Evolutionary conservation across 2,329 filamentous ascomycete species (phyloP).

Genomic region (Beauveria pseudobassiana): DNA sequence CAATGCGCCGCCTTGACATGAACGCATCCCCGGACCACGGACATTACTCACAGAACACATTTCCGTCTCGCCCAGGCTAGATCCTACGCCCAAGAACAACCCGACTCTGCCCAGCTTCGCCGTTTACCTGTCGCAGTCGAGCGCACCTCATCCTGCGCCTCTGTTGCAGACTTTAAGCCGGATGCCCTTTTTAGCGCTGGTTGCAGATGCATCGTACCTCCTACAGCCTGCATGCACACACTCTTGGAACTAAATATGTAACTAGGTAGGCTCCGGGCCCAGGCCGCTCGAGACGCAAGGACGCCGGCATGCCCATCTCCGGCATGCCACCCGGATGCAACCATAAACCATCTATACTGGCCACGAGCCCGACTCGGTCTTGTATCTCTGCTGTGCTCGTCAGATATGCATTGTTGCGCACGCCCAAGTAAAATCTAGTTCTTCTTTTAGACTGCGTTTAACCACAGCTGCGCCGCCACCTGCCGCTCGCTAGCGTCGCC

Average conservation of each 20-base stretch:
- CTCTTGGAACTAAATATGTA: not conserved
- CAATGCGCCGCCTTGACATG: too few relatives aligned
- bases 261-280: not conserved
- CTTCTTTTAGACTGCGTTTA: not conserved
- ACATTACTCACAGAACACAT: too few relatives aligned
- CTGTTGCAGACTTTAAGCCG: not conserved
- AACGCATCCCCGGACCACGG: too few relatives aligned
- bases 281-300: slow-evolving; percentile 4
- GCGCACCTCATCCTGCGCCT: not conserved
- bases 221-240: not conserved
- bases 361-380: not conserved
- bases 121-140: not conserved
- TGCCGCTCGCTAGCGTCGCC: not conserved
- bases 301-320: not conserved
- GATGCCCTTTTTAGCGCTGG: not conserved
- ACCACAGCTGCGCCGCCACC: slow-evolving; percentile 3
- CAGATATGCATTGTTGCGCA: not conserved
- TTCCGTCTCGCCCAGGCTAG: too few relatives aligned
- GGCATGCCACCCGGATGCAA: slow-evolving; percentile 4
- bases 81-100: not conserved
- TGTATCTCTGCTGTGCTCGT: not conserved
- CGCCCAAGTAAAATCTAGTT: not conserved
- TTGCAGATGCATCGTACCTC: not conserved
- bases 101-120: not conserved
- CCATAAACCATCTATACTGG: not conserved